phyloP scores from a whole-genome alignment of 169 alveolate genomes.

The Eimeria brunetti region DNA sequence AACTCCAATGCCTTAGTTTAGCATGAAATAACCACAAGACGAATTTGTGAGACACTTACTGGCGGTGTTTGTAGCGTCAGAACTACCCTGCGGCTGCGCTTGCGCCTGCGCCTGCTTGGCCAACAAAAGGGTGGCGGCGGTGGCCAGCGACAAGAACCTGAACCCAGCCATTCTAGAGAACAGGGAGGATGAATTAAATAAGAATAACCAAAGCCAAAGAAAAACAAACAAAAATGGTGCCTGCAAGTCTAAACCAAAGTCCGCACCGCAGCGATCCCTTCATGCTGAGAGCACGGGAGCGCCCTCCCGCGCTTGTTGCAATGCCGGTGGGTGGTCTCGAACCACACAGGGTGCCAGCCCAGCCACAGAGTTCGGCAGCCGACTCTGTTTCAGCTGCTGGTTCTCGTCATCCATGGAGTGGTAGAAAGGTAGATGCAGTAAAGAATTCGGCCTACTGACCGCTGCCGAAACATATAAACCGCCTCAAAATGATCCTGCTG shows the following conservation, averaged over 20 bases:
- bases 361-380: not conserved
- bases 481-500: too few relatives aligned
- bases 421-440: too few relatives aligned
- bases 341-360: not conserved
- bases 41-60: not conserved
- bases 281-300: not conserved
- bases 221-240: not conserved
- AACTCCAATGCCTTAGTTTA: not conserved
- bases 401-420: too few relatives aligned
- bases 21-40: not conserved
- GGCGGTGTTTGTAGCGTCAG: not conserved
- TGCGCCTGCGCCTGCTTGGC: not conserved
- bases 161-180: not conserved
- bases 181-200: not conserved
- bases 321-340: not conserved
- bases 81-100: too few relatives aligned
- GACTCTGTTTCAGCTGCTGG: too few relatives aligned
- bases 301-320: not conserved
- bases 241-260: not conserved
- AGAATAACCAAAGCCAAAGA: not conserved
- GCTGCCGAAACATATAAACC: too few relatives aligned
- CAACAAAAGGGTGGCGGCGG: not conserved
- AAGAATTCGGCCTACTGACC: too few relatives aligned
- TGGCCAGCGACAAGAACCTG: slow-evolving; percentile 1
- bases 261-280: not conserved